These are phyloP conservation scores for Alisma plantagoaquatica DNA, from an alignment of 106 monocot genomes.

Conservation along the genomic window DNA sequence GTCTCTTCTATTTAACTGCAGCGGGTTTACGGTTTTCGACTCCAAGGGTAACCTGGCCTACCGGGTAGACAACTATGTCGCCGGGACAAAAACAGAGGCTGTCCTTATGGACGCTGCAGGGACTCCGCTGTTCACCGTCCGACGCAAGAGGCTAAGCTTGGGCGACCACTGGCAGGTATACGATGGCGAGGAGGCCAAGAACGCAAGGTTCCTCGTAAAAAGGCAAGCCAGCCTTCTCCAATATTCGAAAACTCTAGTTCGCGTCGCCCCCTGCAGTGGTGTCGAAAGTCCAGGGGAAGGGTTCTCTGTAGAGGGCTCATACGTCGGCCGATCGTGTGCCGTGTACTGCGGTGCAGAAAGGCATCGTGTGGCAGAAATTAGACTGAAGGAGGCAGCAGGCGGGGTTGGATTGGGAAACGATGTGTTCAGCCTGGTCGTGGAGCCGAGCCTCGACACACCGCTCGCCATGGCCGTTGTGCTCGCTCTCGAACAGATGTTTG, in stretches of 20 bases:
- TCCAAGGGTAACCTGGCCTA: conserved; percentile 12
- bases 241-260: conserved; percentile 1
- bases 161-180: conserved; percentile 11
- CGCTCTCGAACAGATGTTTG: no score
- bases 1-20: conserved; percentile 23
- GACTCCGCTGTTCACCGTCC: conserved; percentile 8
- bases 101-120: conserved; percentile 22
- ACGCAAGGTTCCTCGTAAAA: conserved; percentile 10
- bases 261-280: not conserved
- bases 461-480: no score
- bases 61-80: conserved; percentile 19
- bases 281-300: not conserved
- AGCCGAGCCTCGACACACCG: no score
- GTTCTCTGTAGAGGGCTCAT: conserved; percentile 11
- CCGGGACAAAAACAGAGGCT: conserved; percentile 1
- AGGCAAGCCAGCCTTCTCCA: conserved; percentile 1
- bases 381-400: conserved; percentile 35
- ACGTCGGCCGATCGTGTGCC: not conserved
- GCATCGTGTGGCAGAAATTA: conserved; percentile 42
- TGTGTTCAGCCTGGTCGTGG: conserved; percentile 66
- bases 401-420: conserved; percentile 53
- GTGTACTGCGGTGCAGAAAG: conserved; percentile 16
- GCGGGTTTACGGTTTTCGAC: conserved; percentile 21
- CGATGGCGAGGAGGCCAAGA: conserved; percentile 11
- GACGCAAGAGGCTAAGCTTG: conserved; percentile 11